Evolutionary conservation across 768 basidiomycete genomes (phyloP), one percentile per base, ranked within the genome.

Genomic region (Panellus pusillus): DNA sequence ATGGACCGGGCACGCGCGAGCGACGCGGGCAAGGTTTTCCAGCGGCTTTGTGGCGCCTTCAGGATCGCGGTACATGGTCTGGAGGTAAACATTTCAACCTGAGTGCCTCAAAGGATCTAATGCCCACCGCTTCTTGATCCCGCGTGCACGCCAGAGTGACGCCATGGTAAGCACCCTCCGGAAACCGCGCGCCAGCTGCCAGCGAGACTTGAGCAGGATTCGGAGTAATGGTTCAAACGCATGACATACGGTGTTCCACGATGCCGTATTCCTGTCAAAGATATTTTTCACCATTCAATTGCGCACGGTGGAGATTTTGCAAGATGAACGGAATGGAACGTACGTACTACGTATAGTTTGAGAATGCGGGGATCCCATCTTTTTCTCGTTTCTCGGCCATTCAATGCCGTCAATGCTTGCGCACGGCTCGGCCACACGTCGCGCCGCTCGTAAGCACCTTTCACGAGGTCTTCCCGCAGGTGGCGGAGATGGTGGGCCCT

Each of bases 61-160:
- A 20, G 67, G 65, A 51, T 87, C 86, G 37, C 72, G 66, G 60
- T 87, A 87, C 85, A 87, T 87, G 1, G 76, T 78, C 84, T 86
- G 29, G 32, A 50, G 15, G 43, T 36, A 15, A 6, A 44, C 52
- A 39, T 52, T 31, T 40, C 51, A 42, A 7, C 14, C n/a, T 24
- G 9, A 20, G n/a, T 55, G 31, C 24, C 6, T 39, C 17, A 40
- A 50, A 18, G 14, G n/a, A n/a, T n/a, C n/a, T 13, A 11, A 15
- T 8, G 69, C 79, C 52, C 58, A 86, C 84, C 44, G 73, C 76
- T 70, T 89, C 86, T 63, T 88, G 82, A 39, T 84, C 75, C 18
- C 79, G 77, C 1, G 76, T 79, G 58, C 86, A 88, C 7, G 80
- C 79, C 3, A 87, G 67, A 1, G 76, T 76, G 37, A 83, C 73